A percentile compares a stretch with the other conserved stretches of the same genome.
Evolutionary conservation across 495 filamentous ascomycete genomes (phyloP).

Genomic region (Ascodesmis nigricans): DNA sequence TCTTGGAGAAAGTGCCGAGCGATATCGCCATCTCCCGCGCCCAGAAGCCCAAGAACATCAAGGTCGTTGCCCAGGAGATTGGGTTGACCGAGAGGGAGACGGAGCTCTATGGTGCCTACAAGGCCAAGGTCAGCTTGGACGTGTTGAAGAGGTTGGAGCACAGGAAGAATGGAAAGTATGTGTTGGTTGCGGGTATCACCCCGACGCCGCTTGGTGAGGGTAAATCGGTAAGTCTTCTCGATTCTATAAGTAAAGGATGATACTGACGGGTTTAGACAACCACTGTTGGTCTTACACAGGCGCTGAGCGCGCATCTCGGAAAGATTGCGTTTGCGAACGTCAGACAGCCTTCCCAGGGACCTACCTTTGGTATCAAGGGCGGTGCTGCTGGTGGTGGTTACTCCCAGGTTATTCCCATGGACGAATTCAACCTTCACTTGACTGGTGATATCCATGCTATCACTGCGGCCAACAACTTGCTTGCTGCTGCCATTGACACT

Average conservation of each 20-base stretch:
- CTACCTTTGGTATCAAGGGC: slow-evolving; percentile 96
- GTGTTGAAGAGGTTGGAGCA: slow-evolving; percentile 66
- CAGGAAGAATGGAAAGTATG: slow-evolving; percentile 68
- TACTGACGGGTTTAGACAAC: slow-evolving; percentile 37
- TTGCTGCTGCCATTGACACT: slow-evolving; percentile 92
- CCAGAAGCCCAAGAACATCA: slow-evolving; percentile 77
- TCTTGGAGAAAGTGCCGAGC: slow-evolving; percentile 59
- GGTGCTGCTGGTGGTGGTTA: slow-evolving; percentile 93
- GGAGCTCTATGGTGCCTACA: slow-evolving; percentile 83
- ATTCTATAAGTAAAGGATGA: neutral
- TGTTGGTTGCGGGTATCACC: slow-evolving; percentile 86
- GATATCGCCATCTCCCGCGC: slow-evolving; percentile 83
- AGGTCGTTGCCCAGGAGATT: slow-evolving; percentile 58
- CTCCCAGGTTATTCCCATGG: slow-evolving; percentile 98
- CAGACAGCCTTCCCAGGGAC: slow-evolving; percentile 86
- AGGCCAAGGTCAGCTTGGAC: slow-evolving; percentile 75
- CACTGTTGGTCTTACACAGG: slow-evolving; percentile 87
- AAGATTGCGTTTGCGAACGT: slow-evolving; percentile 88
- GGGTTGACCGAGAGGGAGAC: slow-evolving; percentile 70
- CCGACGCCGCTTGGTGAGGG: slow-evolving; percentile 95
- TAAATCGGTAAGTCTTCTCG: slow-evolving; percentile 36
- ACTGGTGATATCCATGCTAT: slow-evolving; percentile 97
- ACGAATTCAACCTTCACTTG: slow-evolving; percentile 95
- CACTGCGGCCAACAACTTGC: slow-evolving; percentile 88
- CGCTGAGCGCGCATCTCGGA: slow-evolving; percentile 72